A percentile compares a stretch with the other conserved stretches of the same genome.
These are phyloP conservation scores for Podospora fimiseda DNA, from an alignment of 495 filamentous ascomycete species.

Conservation along the genomic window DNA sequence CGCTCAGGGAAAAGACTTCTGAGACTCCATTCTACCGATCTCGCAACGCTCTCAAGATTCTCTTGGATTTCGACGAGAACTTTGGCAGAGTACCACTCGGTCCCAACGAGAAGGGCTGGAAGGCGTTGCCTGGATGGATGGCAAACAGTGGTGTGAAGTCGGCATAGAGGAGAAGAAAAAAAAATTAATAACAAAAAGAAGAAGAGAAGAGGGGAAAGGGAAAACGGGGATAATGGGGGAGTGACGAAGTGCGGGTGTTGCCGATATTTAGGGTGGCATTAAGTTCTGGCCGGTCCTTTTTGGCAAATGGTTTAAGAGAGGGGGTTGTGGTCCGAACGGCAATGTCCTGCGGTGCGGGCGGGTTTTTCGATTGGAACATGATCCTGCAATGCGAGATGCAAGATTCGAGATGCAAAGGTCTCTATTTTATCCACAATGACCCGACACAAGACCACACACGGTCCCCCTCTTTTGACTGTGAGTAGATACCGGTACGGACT, in stretches of 20 bases:
- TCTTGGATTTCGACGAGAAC: slow-evolving; percentile 87
- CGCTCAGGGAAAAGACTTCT: slow-evolving; percentile 47
- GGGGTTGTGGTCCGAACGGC: no score
- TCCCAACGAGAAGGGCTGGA: slow-evolving; percentile 48
- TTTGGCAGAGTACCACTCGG: slow-evolving; percentile 63
- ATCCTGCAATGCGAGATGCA: no score
- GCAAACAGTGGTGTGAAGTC: slow-evolving; percentile 19
- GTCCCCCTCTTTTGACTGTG: no score
- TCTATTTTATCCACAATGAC: no score
- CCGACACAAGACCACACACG: no score
- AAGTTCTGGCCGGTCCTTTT: slow-evolving; percentile 6
- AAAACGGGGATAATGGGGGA: background rate
- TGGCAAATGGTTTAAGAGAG: background rate
- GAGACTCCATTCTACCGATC: slow-evolving; percentile 74
- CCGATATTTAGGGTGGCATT: slow-evolving; percentile 7
- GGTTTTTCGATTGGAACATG: no score
- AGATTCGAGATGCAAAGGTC: no score
- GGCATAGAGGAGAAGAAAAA: background rate
- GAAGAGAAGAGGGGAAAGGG: background rate
- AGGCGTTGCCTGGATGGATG: slow-evolving; percentile 38
- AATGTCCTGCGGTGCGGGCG: no score
- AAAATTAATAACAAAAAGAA: background rate
- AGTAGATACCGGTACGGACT: no score
- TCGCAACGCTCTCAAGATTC: slow-evolving; percentile 92
- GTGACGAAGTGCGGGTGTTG: background rate